Evolutionary conservation across 257 asterid species (phyloP).

Genomic region (Ajuga chamaepitys): DNA sequence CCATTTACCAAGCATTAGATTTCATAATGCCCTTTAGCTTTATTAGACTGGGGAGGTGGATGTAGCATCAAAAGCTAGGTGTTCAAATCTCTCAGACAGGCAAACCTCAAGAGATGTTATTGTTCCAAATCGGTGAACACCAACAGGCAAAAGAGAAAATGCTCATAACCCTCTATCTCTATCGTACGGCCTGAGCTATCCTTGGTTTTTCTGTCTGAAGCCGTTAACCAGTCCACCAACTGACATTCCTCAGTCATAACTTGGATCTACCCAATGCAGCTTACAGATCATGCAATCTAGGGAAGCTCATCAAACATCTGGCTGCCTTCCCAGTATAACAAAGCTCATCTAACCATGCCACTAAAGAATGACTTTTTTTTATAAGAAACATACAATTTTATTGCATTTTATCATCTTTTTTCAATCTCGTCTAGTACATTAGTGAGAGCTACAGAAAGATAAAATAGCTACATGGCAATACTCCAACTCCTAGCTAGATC

Average conservation of each 20-base stretch:
- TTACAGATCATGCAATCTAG: background rate
- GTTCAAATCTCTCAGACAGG: background rate
- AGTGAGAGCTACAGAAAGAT: too few species aligned
- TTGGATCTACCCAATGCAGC: background rate
- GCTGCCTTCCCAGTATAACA: background rate
- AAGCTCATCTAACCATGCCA: background rate
- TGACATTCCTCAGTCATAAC: background rate
- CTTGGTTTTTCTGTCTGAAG: background rate
- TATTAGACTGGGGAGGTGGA: background rate
- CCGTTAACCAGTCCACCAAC: background rate
- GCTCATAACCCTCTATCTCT: background rate
- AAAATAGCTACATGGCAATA: too few species aligned
- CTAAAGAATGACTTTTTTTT: too few species aligned
- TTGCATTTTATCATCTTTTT: too few species aligned
- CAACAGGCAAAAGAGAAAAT: background rate
- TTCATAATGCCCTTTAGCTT: background rate
- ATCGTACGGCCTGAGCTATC: background rate
- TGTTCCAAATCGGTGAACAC: background rate
- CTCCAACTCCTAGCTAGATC: too few species aligned
- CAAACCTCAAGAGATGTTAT: background rate
- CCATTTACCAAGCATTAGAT: background rate
- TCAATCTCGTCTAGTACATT: too few species aligned
- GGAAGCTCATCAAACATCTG: background rate
- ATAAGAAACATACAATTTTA: too few species aligned
- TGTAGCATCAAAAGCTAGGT: background rate